Evolutionary conservation across 1,139 yeast species (phyloP), one percentile per base, ranked within the genome.

Genomic region (Entelexis sorbosivorans): DNA sequence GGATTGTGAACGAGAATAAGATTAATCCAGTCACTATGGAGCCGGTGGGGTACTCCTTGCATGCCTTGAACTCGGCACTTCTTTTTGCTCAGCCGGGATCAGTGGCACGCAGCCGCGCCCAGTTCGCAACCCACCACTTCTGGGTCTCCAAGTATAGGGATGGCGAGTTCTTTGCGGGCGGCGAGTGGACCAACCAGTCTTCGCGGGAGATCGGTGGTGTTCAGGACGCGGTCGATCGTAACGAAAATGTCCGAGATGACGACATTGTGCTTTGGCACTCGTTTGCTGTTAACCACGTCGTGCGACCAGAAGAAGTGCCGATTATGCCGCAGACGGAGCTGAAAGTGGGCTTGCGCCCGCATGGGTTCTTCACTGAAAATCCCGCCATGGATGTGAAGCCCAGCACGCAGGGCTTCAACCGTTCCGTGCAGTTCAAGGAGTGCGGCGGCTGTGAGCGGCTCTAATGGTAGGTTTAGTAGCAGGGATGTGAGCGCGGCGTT

Each of bases 291-390:
- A 85, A 94, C 29, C 95, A 85, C 65, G 78, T 84, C 62, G 94
- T 94, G 14, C 77, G 89, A 63, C 82, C 82, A 32, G 95, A 85
- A 70, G 95, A 85, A 68, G 85, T 84, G 83, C 95, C 95, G 50
- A 93, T 85, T 56, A 85, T 85, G 95, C 93, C 95, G 39, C 85
- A 81, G 53, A 95, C 85, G 70, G 78, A 78, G 60, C 71, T 76
- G 66, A 81, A 75, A 65, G 80, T 85, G 59, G 76, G 79, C 57
- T 73, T 85, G 58, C 74, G 76, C 49, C 95, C 95, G 51, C 71
- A 75, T 62, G 85, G 86, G 56, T 85, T 85, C 78, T 85, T 84
- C 66, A 79, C 79, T 60, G 79, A 71, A 65, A 85, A 84, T 67
- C 95, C 95, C 29, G 89, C 89, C 42, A 73, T 85, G 66, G 93